Base-by-base conservation (phyloP, 169 alveolate species). In the Plasmodium ovale region DNA sequence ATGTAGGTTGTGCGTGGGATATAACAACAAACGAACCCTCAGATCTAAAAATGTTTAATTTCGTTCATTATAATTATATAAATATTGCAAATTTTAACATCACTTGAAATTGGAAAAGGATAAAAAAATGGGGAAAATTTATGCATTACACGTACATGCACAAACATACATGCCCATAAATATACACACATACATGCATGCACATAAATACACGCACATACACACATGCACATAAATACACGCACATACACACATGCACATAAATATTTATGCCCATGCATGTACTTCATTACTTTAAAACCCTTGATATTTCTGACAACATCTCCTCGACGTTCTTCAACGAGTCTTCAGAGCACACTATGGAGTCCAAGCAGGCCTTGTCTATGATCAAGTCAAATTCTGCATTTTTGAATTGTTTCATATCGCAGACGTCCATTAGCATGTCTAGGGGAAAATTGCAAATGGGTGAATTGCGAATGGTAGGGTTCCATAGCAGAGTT, bases 331-430 rank as follows among this genome's bases (percentile, higher is more conserved):
- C 70, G 16, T 62, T 64, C 39, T 58, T 79, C 27, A 79, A 58
- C 25, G 89, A 79, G 51, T 79, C 89, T 65, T 79, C 89, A 56
- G 89, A 79, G 53, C 89, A 79, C 70, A 93, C 87, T 35, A 93
- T 60, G 47, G 96, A 79, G 56, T 93, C 96, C 44, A 93, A 84
- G 79, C 96, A 93, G 16, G 95, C 96, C 71, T 93, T 93, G 89
- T 93, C 96, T n/a, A 93, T 89, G 64, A 91, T 68, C 12, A 88
- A 35, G 65, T 93, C 96, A 60, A 88, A 93, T 16, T 90, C 82
- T 59, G 42, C 90, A 44, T 56, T 94, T 68, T 65, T 58, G 62
- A 73, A 91, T 54, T 74, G 64, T 42, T 62, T 77, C 89, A 79
- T 79, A 56, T 79, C 89, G 42, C 89, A 79, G 3, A 79, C 89